Conservation (phyloP, 106 monocot genomes). For the Amphibolis antarctica region DNA sequence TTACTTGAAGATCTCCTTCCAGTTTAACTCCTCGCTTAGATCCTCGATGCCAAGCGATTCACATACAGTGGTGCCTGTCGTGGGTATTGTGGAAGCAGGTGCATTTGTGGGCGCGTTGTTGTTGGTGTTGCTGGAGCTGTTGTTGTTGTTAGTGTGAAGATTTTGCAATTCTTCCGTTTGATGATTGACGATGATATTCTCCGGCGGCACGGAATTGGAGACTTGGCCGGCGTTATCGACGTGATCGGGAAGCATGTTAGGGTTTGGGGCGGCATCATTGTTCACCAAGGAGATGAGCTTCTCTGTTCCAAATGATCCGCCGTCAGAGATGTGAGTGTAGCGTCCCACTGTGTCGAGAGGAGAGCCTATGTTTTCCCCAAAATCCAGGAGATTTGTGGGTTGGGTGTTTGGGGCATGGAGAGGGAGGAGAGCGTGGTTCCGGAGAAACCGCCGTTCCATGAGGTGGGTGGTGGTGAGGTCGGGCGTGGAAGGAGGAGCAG, state of each 20-base stretch:
- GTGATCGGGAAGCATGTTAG: too few species aligned
- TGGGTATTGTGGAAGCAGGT: not conserved
- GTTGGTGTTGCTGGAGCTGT: not conserved
- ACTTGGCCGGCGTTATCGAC: too few species aligned
- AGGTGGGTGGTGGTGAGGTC: too few species aligned
- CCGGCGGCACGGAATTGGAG: too few species aligned
- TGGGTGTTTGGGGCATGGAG: not conserved
- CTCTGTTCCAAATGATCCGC: not conserved
- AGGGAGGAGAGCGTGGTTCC: not conserved
- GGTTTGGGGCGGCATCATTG: too few species aligned
- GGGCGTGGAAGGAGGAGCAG: not conserved
- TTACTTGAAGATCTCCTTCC: constrained; percentile 1
- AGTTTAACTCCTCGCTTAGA: not conserved
- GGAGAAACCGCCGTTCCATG: not conserved
- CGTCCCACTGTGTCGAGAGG: too few species aligned
- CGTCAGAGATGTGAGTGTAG: not conserved
- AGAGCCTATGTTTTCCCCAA: too few species aligned
- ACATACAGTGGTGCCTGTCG: not conserved
- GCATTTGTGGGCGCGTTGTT: not conserved
- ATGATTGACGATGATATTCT: too few species aligned
- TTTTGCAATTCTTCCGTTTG: not conserved
- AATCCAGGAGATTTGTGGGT: constrained; percentile 2
- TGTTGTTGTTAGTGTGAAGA: not conserved
- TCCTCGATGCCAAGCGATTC: not conserved
- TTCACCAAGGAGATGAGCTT: not conserved